Percentiles rank a stretch among this genome's conserved stretches.
Evolutionary conservation across 345 rosid species (phyloP).

Genomic region (Euphorbia pulcherrima): DNA sequence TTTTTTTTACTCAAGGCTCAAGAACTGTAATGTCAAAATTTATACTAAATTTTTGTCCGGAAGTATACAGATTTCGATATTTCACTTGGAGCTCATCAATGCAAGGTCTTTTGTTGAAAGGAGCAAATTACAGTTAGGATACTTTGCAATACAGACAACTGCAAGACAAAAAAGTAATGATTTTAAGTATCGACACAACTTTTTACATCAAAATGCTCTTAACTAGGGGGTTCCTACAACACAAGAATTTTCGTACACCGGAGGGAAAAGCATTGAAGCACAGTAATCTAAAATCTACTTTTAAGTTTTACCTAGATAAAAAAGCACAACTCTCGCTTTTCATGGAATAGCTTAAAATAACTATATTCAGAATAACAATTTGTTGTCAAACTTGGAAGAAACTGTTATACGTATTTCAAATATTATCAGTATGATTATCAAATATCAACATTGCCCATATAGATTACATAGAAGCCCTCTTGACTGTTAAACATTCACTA

Average conservation of each 20-base stretch:
- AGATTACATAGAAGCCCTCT: too few relatives aligned
- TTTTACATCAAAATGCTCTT: not conserved
- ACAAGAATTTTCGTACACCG: not conserved
- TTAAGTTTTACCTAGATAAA: not conserved
- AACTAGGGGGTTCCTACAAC: not conserved
- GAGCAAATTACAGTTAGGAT: constrained; percentile 13
- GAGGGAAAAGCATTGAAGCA: not conserved
- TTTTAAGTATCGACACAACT: not conserved
- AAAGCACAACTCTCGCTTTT: not conserved
- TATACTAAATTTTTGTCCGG: not conserved
- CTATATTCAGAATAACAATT: not conserved
- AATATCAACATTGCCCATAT: too few relatives aligned
- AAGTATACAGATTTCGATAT: constrained; percentile 12
- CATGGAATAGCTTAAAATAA: not conserved
- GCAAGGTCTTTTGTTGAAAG: not conserved
- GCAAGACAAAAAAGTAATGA: not conserved
- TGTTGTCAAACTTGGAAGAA: too few relatives aligned
- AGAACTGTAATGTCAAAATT: constrained; percentile 11
- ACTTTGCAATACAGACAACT: constrained; percentile 4
- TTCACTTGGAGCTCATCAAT: too few relatives aligned
- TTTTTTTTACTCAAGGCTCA: too few relatives aligned
- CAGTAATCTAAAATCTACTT: not conserved
- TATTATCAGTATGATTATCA: too few relatives aligned
- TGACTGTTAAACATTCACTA: too few relatives aligned
- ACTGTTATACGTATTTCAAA: too few relatives aligned